Conservation (phyloP, 495 filamentous ascomycete species). For the Neurospora sp. region DNA sequence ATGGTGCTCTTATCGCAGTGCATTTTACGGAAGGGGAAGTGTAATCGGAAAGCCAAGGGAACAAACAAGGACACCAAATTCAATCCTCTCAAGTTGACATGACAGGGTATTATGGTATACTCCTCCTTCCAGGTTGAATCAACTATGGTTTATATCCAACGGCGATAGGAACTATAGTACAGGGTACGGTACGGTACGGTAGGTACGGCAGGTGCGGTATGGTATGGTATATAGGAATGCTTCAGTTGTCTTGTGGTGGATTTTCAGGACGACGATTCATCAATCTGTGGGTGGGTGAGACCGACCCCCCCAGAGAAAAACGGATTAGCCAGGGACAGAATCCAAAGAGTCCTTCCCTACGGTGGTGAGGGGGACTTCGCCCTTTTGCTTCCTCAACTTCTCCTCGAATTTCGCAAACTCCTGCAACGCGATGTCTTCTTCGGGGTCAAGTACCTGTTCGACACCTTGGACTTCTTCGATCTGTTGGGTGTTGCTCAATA, state of each 20-base stretch:
- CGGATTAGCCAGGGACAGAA: conserved; percentile 38
- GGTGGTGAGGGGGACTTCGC: conserved; percentile 43
- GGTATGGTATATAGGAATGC: neutral
- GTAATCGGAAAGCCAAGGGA: neutral
- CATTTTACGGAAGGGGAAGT: neutral
- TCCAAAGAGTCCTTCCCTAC: conserved; percentile 59
- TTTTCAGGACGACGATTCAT: neutral
- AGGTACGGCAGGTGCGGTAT: neutral
- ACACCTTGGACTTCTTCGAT: conserved; percentile 95
- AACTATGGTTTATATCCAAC: neutral
- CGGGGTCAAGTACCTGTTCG: conserved; percentile 79
- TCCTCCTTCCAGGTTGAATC: neutral
- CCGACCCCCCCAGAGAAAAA: neutral
- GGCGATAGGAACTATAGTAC: neutral
- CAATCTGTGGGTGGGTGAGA: neutral
- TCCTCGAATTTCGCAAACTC: conserved; percentile 97
- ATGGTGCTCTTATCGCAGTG: neutral
- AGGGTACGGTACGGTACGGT: neutral
- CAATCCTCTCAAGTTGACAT: neutral
- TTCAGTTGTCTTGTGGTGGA: neutral
- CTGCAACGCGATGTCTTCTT: conserved; percentile 79
- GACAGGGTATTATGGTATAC: neutral
- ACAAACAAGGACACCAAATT: neutral
- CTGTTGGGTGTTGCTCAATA: conserved; percentile 28
- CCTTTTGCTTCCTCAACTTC: conserved; percentile 72